phyloP scores from a whole-genome alignment of 73 alveolate species.

The Paramecium primaurelia region DNA sequence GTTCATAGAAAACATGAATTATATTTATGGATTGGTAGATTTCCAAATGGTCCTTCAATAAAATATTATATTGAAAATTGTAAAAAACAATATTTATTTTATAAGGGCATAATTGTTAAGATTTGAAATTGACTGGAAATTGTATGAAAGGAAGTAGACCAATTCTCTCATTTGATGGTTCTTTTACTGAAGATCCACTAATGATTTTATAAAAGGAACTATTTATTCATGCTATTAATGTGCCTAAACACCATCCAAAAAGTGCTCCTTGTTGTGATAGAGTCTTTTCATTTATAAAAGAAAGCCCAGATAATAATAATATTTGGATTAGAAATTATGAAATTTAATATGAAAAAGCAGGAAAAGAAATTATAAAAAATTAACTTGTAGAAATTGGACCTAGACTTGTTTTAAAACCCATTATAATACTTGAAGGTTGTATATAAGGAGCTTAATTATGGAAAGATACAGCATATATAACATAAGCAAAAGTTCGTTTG shows the following conservation, averaged over 20 bases:
- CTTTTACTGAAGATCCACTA: constrained; percentile 70
- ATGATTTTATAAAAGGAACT: constrained; percentile 83
- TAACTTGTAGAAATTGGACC: constrained; percentile 97
- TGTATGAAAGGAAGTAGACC: constrained; percentile 96
- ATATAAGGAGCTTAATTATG: constrained; percentile 91
- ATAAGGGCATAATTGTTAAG: constrained; percentile 84
- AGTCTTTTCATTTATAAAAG: constrained; percentile 76
- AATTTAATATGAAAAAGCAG: constrained; percentile 73
- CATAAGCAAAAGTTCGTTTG: background rate
- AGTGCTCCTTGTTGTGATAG: constrained; percentile 97
- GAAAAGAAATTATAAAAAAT: constrained; percentile 79
- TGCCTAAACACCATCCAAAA: constrained; percentile 97
- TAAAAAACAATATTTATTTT: constrained; percentile 43
- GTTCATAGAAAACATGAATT: constrained; percentile 85
- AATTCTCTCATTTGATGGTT: constrained; percentile 86
- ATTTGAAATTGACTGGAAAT: constrained; percentile 95
- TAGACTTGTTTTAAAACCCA: constrained; percentile 87
- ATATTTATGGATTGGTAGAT: constrained; percentile 91
- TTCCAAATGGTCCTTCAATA: constrained; percentile 96
- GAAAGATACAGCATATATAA: constrained; percentile 72
- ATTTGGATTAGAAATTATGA: constrained; percentile 94
- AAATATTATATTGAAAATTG: constrained; percentile 86
- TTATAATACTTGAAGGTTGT: constrained; percentile 86
- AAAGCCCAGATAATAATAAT: constrained; percentile 72
- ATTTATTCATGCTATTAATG: constrained; percentile 81